These are phyloP conservation scores for Termitomyces sp. DNA, from an alignment of 1,284 basidiomycete genomes.

Conservation along the genomic window DNA sequence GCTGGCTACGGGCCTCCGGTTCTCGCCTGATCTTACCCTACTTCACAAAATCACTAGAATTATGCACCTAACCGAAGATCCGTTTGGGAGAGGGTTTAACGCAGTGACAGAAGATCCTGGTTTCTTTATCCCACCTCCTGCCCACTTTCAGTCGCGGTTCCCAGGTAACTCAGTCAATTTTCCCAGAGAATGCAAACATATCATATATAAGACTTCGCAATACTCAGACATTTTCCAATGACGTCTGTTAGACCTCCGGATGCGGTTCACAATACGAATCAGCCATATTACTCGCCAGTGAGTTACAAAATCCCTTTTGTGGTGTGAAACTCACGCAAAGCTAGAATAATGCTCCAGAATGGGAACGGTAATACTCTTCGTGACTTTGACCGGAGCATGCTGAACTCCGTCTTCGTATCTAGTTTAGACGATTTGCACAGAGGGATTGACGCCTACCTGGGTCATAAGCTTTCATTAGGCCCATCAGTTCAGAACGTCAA, in stretches of 20 bases:
- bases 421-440: slow-evolving; percentile 10
- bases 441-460: not conserved
- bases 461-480: slow-evolving; percentile 4
- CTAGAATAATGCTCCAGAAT: slow-evolving; percentile 8
- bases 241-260: not conserved
- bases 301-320: not conserved
- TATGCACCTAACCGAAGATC: too few species aligned
- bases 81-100: too few species aligned
- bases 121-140: not conserved
- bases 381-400: not conserved
- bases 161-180: not conserved
- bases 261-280: not conserved
- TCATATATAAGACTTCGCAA: not conserved
- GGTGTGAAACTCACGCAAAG: not conserved
- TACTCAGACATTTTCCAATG: not conserved
- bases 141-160: not conserved
- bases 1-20: too few species aligned
- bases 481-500: not conserved
- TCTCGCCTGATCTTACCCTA: too few species aligned
- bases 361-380: slow-evolving; percentile 1
- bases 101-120: not conserved
- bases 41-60: too few species aligned
- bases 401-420: not conserved
- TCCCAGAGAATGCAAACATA: not conserved
- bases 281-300: not conserved